These are phyloP conservation scores for Trichoderma lentiforme DNA, from an alignment of 2,329 filamentous ascomycete genomes.

Conservation along the genomic window DNA sequence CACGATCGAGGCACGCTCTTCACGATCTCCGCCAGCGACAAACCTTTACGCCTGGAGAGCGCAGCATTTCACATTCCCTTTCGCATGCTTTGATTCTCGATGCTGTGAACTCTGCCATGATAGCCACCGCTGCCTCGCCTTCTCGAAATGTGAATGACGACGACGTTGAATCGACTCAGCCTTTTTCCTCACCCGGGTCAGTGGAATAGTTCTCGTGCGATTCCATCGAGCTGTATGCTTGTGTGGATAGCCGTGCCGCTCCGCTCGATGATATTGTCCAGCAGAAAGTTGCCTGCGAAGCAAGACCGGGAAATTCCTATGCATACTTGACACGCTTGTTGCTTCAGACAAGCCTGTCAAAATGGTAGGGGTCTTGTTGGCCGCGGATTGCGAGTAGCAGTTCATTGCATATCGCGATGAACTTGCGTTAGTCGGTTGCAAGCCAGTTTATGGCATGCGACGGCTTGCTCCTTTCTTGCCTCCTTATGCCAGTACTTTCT, in stretches of 20 bases:
- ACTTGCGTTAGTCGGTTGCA: neutral
- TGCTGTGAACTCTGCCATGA: neutral
- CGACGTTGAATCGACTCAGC: neutral
- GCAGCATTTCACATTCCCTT: too few relatives aligned
- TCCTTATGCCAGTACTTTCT: conserved; percentile 12
- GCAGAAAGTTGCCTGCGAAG: neutral
- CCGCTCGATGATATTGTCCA: neutral
- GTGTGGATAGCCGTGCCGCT: conserved; percentile 5
- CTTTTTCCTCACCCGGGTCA: neutral
- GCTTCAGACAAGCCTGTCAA: neutral
- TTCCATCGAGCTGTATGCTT: neutral
- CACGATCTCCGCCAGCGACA: neutral
- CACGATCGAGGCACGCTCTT: neutral
- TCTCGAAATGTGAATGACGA: neutral
- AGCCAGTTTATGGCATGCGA: neutral
- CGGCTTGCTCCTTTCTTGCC: neutral
- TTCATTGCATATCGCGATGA: neutral
- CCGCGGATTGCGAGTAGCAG: conserved; percentile 1
- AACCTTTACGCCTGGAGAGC: neutral
- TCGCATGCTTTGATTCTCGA: neutral
- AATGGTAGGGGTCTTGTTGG: conserved; percentile 9
- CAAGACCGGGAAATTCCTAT: conserved; percentile 6
- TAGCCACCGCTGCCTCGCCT: neutral
- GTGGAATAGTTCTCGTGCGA: conserved; percentile 1
- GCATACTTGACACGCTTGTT: neutral